Evolutionary conservation across 345 rosid genomes (phyloP), one percentile per base, ranked within the genome.

Genomic region (Conringia planisiliqua): DNA sequence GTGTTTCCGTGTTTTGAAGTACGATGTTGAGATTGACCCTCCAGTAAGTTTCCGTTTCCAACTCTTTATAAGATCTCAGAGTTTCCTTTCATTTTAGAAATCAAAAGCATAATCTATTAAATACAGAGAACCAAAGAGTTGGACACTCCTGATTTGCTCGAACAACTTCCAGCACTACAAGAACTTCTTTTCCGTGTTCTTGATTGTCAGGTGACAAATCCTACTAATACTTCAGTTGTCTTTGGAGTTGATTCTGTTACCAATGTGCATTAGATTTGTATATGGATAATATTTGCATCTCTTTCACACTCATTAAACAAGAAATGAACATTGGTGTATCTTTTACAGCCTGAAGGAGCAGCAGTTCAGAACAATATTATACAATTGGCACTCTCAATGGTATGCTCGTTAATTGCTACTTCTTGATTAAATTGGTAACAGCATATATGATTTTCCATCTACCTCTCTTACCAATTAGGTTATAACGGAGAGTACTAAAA

Each of bases 141-240:
- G 82, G 98, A 90, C 68, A 86, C 98, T 67, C 87, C 82, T 36
- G 99, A 90, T 63, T 82, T 95, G 78, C 92, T 95, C 47, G 89
- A 90, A 63, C 97, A 95, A 39, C 86, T 95, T 73, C 99, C 98
- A 65, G 90, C 92, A 48, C 73, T 95, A 73, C 99, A 95, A 72
- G 91, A 87, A 79, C 97, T 95, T 77, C 97, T 92, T 66, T 95
- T 87, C 62, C 98, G 92, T 68, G 91, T 89, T 72, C 89, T 95
- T 81, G 90, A 86, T 59, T 95, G 99, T 79, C 96, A 84, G 97
- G 99, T 94, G 69, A 78, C 62, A 65, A 2, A 68, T 70, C 70
- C 38, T 12, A 16, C 11, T 42, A 16, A 29, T 22, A 12, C 24
- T 55, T 22, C 4, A 62, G 43, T 62, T 13, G 46, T 55, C 17